Evolutionary conservation across 2,329 filamentous ascomycete genomes (phyloP).

Genomic region (Lithohypha guttulata): DNA sequence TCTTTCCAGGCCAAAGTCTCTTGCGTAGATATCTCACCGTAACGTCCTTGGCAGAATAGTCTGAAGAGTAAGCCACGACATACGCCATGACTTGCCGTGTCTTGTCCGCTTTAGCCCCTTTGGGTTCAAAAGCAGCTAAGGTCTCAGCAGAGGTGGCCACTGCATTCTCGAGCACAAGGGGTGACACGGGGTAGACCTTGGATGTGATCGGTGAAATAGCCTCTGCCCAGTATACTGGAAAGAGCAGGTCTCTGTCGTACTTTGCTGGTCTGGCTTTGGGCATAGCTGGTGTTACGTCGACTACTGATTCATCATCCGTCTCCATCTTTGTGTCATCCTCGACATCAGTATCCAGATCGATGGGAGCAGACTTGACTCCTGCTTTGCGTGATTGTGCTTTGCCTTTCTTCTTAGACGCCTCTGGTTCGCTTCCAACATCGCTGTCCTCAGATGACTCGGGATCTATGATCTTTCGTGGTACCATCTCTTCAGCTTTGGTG

Average conservation of each 20-base stretch:
- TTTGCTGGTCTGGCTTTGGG: slow-evolving; percentile 32
- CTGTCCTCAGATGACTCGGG: slow-evolving; percentile 1
- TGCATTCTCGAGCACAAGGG: slow-evolving; percentile 54
- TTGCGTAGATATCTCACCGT: slow-evolving; percentile 82
- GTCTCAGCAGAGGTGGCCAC: slow-evolving; percentile 64
- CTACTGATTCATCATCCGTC: slow-evolving; percentile 49
- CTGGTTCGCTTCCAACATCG: slow-evolving; percentile 12
- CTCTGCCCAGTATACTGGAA: slow-evolving; percentile 89
- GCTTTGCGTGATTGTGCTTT: slow-evolving; percentile 15
- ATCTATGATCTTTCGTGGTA: slow-evolving; percentile 11
- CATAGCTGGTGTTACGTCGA: slow-evolving; percentile 43
- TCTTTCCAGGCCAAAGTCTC: slow-evolving; percentile 73
- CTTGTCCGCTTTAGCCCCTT: slow-evolving; percentile 71
- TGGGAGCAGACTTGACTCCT: slow-evolving; percentile 26
- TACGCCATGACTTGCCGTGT: slow-evolving; percentile 86
- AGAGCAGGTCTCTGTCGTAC: slow-evolving; percentile 67
- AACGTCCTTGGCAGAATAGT: slow-evolving; percentile 88
- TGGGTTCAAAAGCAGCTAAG: slow-evolving; percentile 66
- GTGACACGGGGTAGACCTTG: slow-evolving; percentile 68
- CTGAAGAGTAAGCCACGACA: slow-evolving; percentile 67
- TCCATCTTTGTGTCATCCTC: slow-evolving; percentile 44
- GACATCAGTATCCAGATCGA: slow-evolving; percentile 34
- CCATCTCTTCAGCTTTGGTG: slow-evolving; percentile 65
- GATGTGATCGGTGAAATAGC: slow-evolving; percentile 71
- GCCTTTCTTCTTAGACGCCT: slow-evolving; percentile 13